These are phyloP conservation scores for Mycena crocata DNA, from an alignment of 768 basidiomycete genomes.

Conservation along the genomic window DNA sequence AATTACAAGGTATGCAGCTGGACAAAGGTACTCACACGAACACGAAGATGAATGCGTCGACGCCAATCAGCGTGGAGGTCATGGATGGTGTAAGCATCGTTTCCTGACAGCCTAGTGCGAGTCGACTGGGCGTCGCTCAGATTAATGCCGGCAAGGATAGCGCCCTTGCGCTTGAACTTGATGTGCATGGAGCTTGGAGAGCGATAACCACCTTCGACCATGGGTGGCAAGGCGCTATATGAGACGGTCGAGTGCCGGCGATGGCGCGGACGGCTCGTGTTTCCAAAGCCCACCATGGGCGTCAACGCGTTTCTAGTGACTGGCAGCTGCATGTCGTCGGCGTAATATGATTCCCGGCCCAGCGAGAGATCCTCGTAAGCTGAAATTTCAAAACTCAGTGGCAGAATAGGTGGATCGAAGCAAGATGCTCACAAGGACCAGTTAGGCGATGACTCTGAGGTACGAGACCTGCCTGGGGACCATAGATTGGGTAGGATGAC, in stretches of 20 bases:
- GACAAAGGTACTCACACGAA: conserved; percentile 62
- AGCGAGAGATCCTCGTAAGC: conserved; percentile 64
- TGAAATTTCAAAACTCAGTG: conserved; percentile 32
- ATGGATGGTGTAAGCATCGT: conserved; percentile 70
- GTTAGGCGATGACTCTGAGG: conserved; percentile 55
- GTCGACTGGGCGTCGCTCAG: conserved; percentile 75
- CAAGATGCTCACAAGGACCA: conserved; percentile 51
- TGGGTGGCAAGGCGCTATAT: conserved; percentile 49
- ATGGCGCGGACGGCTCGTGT: conserved; percentile 47
- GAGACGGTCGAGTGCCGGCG: conserved; percentile 67
- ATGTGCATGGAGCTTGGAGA: conserved; percentile 63
- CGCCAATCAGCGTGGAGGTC: conserved; percentile 74
- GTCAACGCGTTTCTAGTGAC: conserved; percentile 46
- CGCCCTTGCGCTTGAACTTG: conserved; percentile 81
- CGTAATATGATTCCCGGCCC: conserved; percentile 64
- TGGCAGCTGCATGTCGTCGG: conserved; percentile 55
- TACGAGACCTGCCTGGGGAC: conserved; percentile 48
- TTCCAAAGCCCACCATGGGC: conserved; percentile 45
- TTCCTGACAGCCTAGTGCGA: conserved; percentile 68
- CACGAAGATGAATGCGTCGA: conserved; percentile 68
- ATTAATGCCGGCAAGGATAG: conserved; percentile 71
- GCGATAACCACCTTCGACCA: conserved; percentile 56
- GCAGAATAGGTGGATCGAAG: not conserved
- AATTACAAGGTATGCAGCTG: conserved; percentile 4
- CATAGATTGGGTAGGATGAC: conserved; percentile 61